These are phyloP conservation scores for Metschnikowia similis DNA, from an alignment of 805 yeast species.

Conservation along the genomic window DNA sequence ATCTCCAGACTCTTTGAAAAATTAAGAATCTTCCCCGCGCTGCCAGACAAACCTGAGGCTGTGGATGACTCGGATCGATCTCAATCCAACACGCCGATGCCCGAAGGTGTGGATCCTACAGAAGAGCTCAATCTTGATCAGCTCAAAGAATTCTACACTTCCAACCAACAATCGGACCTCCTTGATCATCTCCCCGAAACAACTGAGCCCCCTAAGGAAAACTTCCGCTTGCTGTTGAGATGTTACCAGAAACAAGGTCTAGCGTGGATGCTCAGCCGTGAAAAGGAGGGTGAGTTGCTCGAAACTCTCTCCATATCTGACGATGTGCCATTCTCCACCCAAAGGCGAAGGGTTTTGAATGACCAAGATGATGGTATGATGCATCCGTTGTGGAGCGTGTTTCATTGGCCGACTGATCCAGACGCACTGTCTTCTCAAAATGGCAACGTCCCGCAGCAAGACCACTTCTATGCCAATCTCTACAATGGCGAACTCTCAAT, in stretches of 20 bases:
- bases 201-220: constrained; percentile 43
- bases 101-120: constrained; percentile 19
- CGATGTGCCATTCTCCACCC: constrained; percentile 22
- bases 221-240: constrained; percentile 58
- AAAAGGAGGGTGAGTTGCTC: constrained; percentile 51
- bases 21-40: constrained; percentile 29
- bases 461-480: constrained; percentile 66
- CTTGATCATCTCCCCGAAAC: constrained; percentile 58
- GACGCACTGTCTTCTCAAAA: neutral
- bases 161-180: constrained; percentile 62
- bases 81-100: neutral
- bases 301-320: constrained; percentile 27
- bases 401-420: constrained; percentile 63
- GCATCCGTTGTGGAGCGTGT: constrained; percentile 85
- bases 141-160: constrained; percentile 65
- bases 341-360: constrained; percentile 21
- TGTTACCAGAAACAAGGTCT: constrained; percentile 82
- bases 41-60: constrained; percentile 5
- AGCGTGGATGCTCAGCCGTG: constrained; percentile 86
- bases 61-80: constrained; percentile 13
- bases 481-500: constrained; percentile 76
- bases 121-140: constrained; percentile 64
- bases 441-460: constrained; percentile 6
- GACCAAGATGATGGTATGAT: constrained; percentile 48
- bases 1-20: constrained; percentile 52